Evolutionary conservation across 148 eudicot genomes (phyloP).

Genomic region (Suaeda aralocaspica): DNA sequence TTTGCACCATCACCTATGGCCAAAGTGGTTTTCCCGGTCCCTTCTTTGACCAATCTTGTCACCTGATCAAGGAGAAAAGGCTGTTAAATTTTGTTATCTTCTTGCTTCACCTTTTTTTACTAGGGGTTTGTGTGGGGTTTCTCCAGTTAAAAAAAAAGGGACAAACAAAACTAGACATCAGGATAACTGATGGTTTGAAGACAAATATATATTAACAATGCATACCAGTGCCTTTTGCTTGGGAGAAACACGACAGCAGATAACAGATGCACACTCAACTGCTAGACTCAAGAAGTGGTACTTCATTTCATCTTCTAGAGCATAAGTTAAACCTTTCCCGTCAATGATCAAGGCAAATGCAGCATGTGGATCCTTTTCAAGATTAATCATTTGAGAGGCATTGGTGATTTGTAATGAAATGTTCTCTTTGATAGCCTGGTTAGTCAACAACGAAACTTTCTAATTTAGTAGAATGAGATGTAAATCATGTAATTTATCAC

Average conservation of each 20-base stretch:
- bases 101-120: background rate
- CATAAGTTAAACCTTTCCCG: slow-evolving; percentile 71
- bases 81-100: background rate
- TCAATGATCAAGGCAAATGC: slow-evolving; percentile 95
- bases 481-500: slow-evolving; percentile 17
- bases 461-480: slow-evolving; percentile 23
- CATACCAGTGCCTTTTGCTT: slow-evolving; percentile 90
- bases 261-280: slow-evolving; percentile 86
- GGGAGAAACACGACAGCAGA: slow-evolving; percentile 97
- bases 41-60: slow-evolving; percentile 88
- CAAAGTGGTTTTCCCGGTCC: slow-evolving; percentile 87
- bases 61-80: slow-evolving; percentile 39
- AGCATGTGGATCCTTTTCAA: slow-evolving; percentile 82
- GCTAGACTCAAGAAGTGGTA: slow-evolving; percentile 66
- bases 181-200: background rate
- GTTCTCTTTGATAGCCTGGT: slow-evolving; percentile 63
- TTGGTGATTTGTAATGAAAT: slow-evolving; percentile 67
- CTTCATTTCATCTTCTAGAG: slow-evolving; percentile 82
- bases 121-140: no score
- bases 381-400: slow-evolving; percentile 74
- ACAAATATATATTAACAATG: background rate
- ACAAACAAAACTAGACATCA: background rate
- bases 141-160: background rate
- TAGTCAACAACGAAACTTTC: slow-evolving; percentile 24
- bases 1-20: slow-evolving; percentile 98